phyloP scores from a whole-genome alignment of 1,139 yeast genomes.

The Saccharomyces hybrid region DNA sequence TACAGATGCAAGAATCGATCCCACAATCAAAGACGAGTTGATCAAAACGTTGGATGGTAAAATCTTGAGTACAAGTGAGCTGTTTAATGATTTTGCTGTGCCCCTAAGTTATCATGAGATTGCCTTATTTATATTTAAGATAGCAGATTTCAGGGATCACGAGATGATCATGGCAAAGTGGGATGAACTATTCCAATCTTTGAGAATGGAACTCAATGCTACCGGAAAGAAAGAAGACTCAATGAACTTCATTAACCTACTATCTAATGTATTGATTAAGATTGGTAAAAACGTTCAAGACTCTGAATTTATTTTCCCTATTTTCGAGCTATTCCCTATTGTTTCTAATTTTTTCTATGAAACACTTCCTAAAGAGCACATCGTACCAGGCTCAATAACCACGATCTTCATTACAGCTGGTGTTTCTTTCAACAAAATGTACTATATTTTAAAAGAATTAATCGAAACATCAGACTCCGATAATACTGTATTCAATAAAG shows the following conservation, averaged over 20 bases:
- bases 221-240: slow-evolving; percentile 26
- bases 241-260: slow-evolving; percentile 31
- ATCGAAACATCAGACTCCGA: slow-evolving; percentile 57
- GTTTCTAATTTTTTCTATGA: slow-evolving; percentile 32
- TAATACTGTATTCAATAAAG: slow-evolving; percentile 40
- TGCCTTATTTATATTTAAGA: slow-evolving; percentile 68
- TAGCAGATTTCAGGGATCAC: slow-evolving; percentile 70
- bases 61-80: slow-evolving; percentile 63
- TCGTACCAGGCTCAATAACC: slow-evolving; percentile 47
- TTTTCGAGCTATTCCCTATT: slow-evolving; percentile 60
- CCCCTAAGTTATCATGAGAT: slow-evolving; percentile 83
- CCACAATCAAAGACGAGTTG: slow-evolving; percentile 37
- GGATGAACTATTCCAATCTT: slow-evolving; percentile 50
- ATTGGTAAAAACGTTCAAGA: slow-evolving; percentile 45
- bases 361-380: slow-evolving; percentile 36
- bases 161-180: slow-evolving; percentile 69
- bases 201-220: slow-evolving; percentile 23
- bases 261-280: slow-evolving; percentile 36
- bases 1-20: slow-evolving; percentile 51
- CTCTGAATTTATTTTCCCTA: slow-evolving; percentile 74
- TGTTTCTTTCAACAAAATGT: slow-evolving; percentile 60
- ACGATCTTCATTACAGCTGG: slow-evolving; percentile 76
- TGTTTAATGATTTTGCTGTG: slow-evolving; percentile 80
- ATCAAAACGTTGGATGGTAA: slow-evolving; percentile 51
- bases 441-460: slow-evolving; percentile 57